These are phyloP conservation scores for Colletotrichum somersetense DNA, from an alignment of 2,329 filamentous ascomycete genomes.

Conservation along the genomic window DNA sequence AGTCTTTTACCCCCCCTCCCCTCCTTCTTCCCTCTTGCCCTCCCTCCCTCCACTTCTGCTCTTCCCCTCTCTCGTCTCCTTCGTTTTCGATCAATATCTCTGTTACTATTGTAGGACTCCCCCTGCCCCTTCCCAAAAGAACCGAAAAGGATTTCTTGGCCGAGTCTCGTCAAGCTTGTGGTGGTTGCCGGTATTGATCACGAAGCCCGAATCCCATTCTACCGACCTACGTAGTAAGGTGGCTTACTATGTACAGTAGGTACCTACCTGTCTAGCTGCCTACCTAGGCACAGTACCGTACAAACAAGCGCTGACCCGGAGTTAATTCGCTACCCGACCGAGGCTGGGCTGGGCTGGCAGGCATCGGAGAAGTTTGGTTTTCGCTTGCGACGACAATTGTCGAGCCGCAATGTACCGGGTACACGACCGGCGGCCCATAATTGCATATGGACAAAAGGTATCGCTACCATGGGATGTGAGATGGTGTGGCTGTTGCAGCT, in stretches of 20 bases:
- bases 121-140: too few relatives aligned
- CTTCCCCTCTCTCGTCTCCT: neutral
- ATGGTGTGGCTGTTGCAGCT: constrained; percentile 36
- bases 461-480: neutral
- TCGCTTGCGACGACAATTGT: constrained; percentile 1
- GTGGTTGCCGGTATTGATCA: neutral
- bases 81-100: neutral
- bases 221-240: too few relatives aligned
- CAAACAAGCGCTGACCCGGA: neutral
- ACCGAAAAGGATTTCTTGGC: constrained; percentile 1
- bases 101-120: neutral
- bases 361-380: neutral
- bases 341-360: neutral
- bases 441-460: neutral
- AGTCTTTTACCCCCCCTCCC: neutral
- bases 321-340: constrained; percentile 25
- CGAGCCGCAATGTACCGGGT: neutral
- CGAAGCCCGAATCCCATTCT: constrained; percentile 14
- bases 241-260: too few relatives aligned
- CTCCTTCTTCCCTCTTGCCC: too few relatives aligned
- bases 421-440: fast-evolving
- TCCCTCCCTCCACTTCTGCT: too few relatives aligned
- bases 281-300: too few relatives aligned
- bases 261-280: too few relatives aligned
- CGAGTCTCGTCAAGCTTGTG: constrained; percentile 4